phyloP scores from a whole-genome alignment of 2,329 filamentous ascomycete species.

The Fonsecaea pugnacius region DNA sequence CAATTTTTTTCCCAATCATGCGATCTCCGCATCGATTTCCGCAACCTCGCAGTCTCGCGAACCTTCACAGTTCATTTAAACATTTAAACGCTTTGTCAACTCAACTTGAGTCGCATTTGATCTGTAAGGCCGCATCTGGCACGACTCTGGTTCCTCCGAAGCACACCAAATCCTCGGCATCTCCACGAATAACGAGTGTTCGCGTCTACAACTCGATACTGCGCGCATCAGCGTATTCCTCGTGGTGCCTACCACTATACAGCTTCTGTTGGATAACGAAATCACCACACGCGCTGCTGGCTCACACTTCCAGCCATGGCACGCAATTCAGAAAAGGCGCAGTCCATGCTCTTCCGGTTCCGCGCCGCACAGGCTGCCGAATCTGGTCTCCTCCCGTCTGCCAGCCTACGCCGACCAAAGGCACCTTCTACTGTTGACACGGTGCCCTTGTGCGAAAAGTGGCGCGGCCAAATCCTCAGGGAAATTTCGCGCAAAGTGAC shows the following conservation, averaged over 20 bases:
- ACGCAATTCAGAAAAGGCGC: constrained; percentile 96
- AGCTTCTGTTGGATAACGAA: neutral
- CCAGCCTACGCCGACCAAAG: constrained; percentile 86
- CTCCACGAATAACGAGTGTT: neutral
- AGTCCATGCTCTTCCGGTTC: constrained; percentile 99
- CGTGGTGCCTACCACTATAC: neutral
- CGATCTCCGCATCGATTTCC: constrained; percentile 18
- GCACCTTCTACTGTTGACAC: constrained; percentile 83
- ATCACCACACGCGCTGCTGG: neutral
- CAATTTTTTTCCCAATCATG: constrained; percentile 1
- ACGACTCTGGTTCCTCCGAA: neutral
- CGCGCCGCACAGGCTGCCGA: constrained; percentile 95
- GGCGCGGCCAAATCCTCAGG: constrained; percentile 95
- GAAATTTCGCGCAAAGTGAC: constrained; percentile 97
- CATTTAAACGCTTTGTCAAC: neutral
- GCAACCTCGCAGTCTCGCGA: neutral
- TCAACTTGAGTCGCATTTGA: neutral
- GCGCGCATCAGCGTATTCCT: neutral
- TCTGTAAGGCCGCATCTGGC: neutral
- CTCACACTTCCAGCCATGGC: constrained; percentile 56
- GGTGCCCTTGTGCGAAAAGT: constrained; percentile 91
- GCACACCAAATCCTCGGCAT: neutral
- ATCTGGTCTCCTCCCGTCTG: constrained; percentile 91
- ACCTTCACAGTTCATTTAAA: neutral
- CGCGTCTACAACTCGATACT: neutral